Evolutionary conservation across 352 stramenopile genomes (phyloP).

Genomic region (Phytopythium litorale): DNA sequence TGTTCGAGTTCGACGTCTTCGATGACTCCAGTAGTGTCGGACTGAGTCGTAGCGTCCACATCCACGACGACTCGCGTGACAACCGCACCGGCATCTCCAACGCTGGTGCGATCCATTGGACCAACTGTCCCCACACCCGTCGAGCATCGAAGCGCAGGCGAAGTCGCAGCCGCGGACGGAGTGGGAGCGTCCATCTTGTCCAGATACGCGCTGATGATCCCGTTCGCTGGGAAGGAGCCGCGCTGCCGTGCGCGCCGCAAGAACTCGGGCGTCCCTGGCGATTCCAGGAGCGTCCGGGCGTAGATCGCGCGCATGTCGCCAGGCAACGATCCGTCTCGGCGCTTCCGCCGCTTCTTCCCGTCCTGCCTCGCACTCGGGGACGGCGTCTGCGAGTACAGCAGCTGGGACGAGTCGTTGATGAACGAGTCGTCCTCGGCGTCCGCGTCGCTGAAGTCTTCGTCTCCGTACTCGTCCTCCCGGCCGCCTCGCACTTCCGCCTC

Average conservation of each 20-base stretch:
- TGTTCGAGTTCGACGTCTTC: background rate
- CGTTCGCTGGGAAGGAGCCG: conserved; percentile 37
- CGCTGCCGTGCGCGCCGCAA: conserved; percentile 34
- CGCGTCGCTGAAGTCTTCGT: conserved; percentile 26
- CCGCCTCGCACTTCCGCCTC: conserved; percentile 52
- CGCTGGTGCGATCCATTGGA: background rate
- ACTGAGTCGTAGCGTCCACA: background rate
- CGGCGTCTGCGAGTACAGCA: conserved; percentile 63
- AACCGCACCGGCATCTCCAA: background rate
- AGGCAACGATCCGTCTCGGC: conserved; percentile 5
- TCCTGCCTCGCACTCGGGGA: background rate
- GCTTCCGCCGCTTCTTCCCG: conserved; percentile 23
- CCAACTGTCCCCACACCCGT: background rate
- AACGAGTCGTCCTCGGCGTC: conserved; percentile 63
- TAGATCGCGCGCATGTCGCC: conserved; percentile 80
- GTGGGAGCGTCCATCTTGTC: conserved; percentile 26
- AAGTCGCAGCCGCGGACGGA: background rate
- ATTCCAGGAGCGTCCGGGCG: conserved; percentile 61
- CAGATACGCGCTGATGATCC: conserved; percentile 65
- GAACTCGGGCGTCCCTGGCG: conserved; percentile 31
- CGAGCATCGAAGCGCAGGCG: background rate
- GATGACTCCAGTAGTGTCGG: background rate
- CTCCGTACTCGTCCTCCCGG: conserved; percentile 65
- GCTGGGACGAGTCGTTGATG: conserved; percentile 80
- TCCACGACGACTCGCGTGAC: background rate